These are phyloP conservation scores for Mimosa bimucronata DNA, from an alignment of 306 rosid species.

Conservation along the genomic window DNA sequence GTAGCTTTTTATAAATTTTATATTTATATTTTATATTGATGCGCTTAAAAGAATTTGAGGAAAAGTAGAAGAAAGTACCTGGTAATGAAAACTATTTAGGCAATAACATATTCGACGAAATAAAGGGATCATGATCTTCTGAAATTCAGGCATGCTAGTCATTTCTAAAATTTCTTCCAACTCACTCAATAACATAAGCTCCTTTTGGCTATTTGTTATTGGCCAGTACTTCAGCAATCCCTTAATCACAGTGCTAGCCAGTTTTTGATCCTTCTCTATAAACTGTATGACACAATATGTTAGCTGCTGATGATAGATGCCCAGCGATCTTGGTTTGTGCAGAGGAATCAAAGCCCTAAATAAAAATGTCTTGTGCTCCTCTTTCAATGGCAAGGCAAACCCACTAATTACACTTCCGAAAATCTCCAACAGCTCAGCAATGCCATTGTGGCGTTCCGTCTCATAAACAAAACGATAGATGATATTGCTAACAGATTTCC, in stretches of 20 bases:
- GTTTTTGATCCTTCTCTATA: conserved; percentile 90
- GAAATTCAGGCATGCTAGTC: conserved; percentile 86
- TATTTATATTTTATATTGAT: not conserved
- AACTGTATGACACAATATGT: conserved; percentile 91
- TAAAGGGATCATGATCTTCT: conserved; percentile 80
- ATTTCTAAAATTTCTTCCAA: conserved; percentile 93
- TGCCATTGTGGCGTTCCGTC: conserved; percentile 91
- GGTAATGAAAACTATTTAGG: conserved; percentile 88
- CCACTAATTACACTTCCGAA: conserved; percentile 97
- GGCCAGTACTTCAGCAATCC: conserved; percentile 98
- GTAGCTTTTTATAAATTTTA: not conserved
- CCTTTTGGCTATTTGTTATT: conserved; percentile 93
- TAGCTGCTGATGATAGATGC: conserved; percentile 89
- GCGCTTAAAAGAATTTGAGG: not conserved
- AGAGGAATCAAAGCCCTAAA: conserved; percentile 90
- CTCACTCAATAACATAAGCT: conserved; percentile 96
- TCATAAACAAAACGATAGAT: conserved; percentile 87
- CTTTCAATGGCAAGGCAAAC: conserved; percentile 95
- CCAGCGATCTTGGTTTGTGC: conserved; percentile 94
- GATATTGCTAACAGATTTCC: conserved; percentile 89
- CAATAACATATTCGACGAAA: conserved; percentile 76
- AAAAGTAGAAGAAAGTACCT: conserved; percentile 53
- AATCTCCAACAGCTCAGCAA: conserved; percentile 95
- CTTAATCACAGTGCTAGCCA: conserved; percentile 78
- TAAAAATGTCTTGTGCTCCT: conserved; percentile 88